Evolutionary conservation across 2,329 filamentous ascomycete genomes (phyloP).

Genomic region (Venturiaceae sp.): DNA sequence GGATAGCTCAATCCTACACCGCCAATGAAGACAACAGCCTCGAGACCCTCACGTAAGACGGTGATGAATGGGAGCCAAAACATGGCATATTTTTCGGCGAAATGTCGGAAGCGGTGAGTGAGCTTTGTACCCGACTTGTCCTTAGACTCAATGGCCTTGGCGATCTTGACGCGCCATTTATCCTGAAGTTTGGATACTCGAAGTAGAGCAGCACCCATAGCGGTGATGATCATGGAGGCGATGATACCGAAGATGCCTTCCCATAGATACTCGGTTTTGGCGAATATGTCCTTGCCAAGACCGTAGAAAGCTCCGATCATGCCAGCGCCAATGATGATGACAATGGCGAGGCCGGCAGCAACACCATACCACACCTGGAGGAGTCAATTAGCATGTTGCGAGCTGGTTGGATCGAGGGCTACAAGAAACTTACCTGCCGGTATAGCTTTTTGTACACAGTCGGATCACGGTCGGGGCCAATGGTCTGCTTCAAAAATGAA

Average conservation of each 20-base stretch:
- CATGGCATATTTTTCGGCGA: slow-evolving; percentile 72
- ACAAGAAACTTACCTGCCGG: slow-evolving; percentile 41
- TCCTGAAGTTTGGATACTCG: slow-evolving; percentile 75
- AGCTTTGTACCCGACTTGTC: slow-evolving; percentile 28
- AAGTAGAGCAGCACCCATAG: slow-evolving; percentile 72
- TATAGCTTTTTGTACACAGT: slow-evolving; percentile 57
- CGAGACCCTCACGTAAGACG: slow-evolving; percentile 75
- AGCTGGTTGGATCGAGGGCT: not conserved
- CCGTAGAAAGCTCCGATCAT: slow-evolving; percentile 68
- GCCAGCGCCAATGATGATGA: slow-evolving; percentile 51
- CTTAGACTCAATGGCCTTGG: slow-evolving; percentile 53
- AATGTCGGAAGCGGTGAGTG: slow-evolving; percentile 46
- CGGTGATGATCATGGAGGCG: slow-evolving; percentile 68
- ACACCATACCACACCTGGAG: slow-evolving; percentile 59
- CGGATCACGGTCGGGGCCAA: slow-evolving; percentile 54
- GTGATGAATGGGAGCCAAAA: slow-evolving; percentile 81
- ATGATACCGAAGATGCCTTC: slow-evolving; percentile 71
- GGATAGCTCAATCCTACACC: slow-evolving; percentile 72
- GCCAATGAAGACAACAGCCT: slow-evolving; percentile 78
- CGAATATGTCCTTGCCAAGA: slow-evolving; percentile 58
- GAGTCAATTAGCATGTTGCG: not conserved
- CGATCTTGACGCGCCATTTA: slow-evolving; percentile 80
- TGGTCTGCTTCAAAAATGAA: slow-evolving; percentile 73
- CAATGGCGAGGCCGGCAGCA: slow-evolving; percentile 51
- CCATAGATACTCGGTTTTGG: slow-evolving; percentile 63